These are phyloP conservation scores for Sugiyamaella sp. DNA, from an alignment of 1,139 yeast genomes.

Conservation along the genomic window DNA sequence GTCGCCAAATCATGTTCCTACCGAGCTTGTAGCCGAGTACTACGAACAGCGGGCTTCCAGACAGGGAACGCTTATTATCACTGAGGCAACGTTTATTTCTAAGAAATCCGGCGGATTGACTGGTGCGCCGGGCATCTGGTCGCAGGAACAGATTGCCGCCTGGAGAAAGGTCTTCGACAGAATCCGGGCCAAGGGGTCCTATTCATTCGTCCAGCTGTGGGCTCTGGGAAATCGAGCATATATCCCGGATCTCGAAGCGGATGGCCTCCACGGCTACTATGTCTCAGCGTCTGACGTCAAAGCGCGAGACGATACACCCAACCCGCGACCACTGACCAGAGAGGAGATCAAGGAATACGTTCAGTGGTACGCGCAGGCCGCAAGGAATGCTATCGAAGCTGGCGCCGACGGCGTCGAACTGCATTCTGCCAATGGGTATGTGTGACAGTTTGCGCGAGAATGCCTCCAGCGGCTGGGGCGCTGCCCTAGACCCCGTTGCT, in stretches of 20 bases:
- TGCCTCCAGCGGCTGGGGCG: too few species aligned
- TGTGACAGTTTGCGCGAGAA: too few species aligned
- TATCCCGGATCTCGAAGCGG: background rate
- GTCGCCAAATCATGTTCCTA: slow-evolving; percentile 43
- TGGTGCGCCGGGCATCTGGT: slow-evolving; percentile 57
- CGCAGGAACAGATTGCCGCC: slow-evolving; percentile 48
- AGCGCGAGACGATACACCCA: slow-evolving; percentile 33
- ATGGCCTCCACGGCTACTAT: background rate
- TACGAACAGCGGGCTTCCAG: slow-evolving; percentile 54
- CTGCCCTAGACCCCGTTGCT: too few species aligned
- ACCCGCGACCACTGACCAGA: slow-evolving; percentile 45
- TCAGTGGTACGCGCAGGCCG: slow-evolving; percentile 46
- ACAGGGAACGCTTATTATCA: slow-evolving; percentile 53
- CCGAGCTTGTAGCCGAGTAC: slow-evolving; percentile 51
- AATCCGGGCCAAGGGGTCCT: slow-evolving; percentile 58
- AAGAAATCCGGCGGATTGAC: slow-evolving; percentile 45
- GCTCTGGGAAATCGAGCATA: slow-evolving; percentile 2
- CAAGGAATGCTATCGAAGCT: slow-evolving; percentile 51
- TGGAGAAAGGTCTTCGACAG: slow-evolving; percentile 55
- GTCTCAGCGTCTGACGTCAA: slow-evolving; percentile 3
- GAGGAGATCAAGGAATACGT: slow-evolving; percentile 47
- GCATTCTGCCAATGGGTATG: slow-evolving; percentile 55
- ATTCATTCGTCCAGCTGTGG: slow-evolving; percentile 1
- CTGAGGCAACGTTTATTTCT: slow-evolving; percentile 48
- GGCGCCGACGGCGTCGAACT: slow-evolving; percentile 73